Percentiles rank a stretch among this genome's conserved stretches.
phyloP scores from a whole-genome alignment of 768 basidiomycete genomes.

The Peribolospora baueri region DNA sequence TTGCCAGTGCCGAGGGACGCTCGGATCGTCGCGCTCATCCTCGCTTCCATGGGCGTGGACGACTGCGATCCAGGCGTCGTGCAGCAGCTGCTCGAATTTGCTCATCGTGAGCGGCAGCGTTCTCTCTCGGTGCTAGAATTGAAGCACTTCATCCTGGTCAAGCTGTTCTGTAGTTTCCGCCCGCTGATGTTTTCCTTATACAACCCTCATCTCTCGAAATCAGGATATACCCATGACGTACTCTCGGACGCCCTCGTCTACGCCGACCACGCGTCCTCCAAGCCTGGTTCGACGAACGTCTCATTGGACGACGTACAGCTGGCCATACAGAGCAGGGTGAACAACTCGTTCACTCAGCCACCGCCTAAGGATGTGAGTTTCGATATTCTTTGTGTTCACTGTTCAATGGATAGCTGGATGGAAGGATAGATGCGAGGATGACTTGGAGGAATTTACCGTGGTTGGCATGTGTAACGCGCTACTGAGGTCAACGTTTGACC shows the following conservation, averaged over 20 bases:
- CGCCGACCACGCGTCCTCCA: slow-evolving; percentile 21
- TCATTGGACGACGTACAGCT: slow-evolving; percentile 20
- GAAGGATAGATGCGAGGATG: background rate
- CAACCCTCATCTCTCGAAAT: background rate
- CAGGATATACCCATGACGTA: slow-evolving; percentile 25
- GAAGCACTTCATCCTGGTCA: background rate
- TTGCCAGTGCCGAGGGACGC: slow-evolving; percentile 22
- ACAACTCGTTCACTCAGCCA: slow-evolving; percentile 20
- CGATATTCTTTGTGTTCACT: background rate
- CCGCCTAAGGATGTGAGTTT: slow-evolving; percentile 23
- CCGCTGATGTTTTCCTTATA: background rate
- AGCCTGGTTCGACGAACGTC: slow-evolving; percentile 6
- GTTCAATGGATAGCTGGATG: background rate
- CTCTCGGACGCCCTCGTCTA: slow-evolving; percentile 19
- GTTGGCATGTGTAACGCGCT: no score
- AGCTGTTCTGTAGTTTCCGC: background rate
- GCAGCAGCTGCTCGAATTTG: slow-evolving; percentile 24
- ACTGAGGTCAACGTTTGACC: no score
- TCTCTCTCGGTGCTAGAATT: background rate
- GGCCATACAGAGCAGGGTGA: slow-evolving; percentile 21
- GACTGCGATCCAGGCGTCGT: slow-evolving; percentile 25
- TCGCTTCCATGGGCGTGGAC: slow-evolving; percentile 22
- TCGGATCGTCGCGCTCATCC: slow-evolving; percentile 22
- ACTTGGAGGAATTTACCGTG: no score
- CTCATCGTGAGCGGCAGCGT: slow-evolving; percentile 18